Percentiles rank a stretch among this genome's conserved stretches.
Evolutionary conservation across 257 asterid genomes (phyloP).

Genomic region (Prunella vulgaris): DNA sequence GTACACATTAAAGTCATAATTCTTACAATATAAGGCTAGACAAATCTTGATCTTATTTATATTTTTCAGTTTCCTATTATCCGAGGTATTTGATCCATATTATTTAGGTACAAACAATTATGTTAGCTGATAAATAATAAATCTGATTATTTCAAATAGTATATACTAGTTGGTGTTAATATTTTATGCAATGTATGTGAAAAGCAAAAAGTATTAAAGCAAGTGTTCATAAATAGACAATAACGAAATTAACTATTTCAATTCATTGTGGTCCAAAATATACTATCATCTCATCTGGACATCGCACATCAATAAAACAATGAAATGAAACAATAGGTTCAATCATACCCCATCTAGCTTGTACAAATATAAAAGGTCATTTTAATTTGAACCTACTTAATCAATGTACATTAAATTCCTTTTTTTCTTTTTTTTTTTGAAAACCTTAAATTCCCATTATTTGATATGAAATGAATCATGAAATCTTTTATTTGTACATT

Average conservation of each 20-base stretch:
- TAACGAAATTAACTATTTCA: background rate
- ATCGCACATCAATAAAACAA: conserved; percentile 9
- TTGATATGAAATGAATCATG: background rate
- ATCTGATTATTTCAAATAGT: too few species aligned
- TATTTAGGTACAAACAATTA: too few species aligned
- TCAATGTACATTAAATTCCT: background rate
- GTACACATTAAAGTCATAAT: too few species aligned
- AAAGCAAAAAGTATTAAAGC: background rate
- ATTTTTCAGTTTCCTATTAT: too few species aligned
- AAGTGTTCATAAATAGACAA: background rate
- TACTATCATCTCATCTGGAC: conserved; percentile 17
- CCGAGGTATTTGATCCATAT: too few species aligned
- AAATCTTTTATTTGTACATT: background rate
- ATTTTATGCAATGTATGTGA: background rate
- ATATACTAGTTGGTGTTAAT: too few species aligned
- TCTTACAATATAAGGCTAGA: too few species aligned
- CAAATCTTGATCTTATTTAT: too few species aligned
- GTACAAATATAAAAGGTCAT: conserved; percentile 6
- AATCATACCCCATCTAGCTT: conserved; percentile 8
- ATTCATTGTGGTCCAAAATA: conserved; percentile 10
- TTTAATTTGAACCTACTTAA: background rate
- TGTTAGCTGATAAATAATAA: too few species aligned
- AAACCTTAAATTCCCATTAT: background rate
- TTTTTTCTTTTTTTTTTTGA: too few species aligned
- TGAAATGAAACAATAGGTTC: conserved; percentile 19